Conservation (phyloP, 2,329 filamentous ascomycete genomes). For the Aspergillus texensis region DNA sequence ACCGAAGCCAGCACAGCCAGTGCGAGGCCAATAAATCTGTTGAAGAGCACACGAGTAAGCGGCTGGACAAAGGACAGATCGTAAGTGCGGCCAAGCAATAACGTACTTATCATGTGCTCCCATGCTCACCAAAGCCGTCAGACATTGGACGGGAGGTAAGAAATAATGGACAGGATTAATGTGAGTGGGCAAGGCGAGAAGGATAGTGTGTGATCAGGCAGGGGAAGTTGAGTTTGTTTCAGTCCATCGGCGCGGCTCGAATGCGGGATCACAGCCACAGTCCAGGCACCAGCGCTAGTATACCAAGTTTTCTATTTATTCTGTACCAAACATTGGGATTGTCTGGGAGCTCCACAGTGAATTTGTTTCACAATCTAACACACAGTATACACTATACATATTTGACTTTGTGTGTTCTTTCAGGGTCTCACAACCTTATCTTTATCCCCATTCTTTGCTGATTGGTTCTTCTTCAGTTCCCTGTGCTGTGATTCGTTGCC, state of each 20-base stretch:
- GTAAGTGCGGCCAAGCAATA: background rate
- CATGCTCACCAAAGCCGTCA: background rate
- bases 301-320: background rate
- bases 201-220: background rate
- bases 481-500: background rate
- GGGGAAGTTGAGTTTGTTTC: background rate
- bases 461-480: background rate
- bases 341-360: background rate
- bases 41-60: background rate
- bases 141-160: background rate
- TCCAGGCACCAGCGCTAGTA: background rate
- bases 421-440: background rate
- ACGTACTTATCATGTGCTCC: background rate
- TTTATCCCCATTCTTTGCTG: background rate
- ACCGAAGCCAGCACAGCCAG: background rate
- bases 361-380: background rate
- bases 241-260: background rate
- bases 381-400: too few relatives aligned
- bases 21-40: slow-evolving; percentile 2
- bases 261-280: background rate
- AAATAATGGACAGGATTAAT: background rate
- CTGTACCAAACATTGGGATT: background rate
- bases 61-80: background rate
- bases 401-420: background rate
- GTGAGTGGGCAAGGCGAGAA: background rate